Evolutionary conservation across 345 rosid species (phyloP).

Genomic region (Odontarrhena argentea): DNA sequence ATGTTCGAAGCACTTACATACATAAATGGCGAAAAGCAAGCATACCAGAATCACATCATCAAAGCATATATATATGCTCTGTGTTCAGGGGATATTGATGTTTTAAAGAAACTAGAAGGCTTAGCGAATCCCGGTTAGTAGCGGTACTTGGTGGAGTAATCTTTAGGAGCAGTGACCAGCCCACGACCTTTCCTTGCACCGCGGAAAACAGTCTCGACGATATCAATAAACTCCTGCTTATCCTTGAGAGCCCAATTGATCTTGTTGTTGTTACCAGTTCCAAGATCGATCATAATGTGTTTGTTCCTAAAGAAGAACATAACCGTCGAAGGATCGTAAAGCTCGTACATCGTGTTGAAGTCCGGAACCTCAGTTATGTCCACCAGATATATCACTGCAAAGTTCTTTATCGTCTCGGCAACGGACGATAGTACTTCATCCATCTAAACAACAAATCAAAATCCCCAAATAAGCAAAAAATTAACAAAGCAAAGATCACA

Average conservation of each 20-base stretch:
- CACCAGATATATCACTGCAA: conserved; percentile 92
- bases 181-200: conserved; percentile 98
- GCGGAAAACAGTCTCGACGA: conserved; percentile 82
- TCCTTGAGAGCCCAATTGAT: conserved; percentile 98
- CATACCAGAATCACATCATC: conserved; percentile 22
- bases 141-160: conserved; percentile 95
- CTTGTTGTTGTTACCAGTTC: conserved; percentile 97
- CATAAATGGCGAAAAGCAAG: conserved; percentile 20
- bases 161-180: conserved; percentile 92
- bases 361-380: conserved; percentile 92
- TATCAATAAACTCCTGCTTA: conserved; percentile 94
- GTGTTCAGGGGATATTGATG: conserved; percentile 21
- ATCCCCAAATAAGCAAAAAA: not conserved
- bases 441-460: conserved; percentile 55
- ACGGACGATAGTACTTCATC: conserved; percentile 87
- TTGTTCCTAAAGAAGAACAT: conserved; percentile 99
- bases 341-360: conserved; percentile 93
- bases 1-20: conserved; percentile 30
- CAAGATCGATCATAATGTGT: conserved; percentile 97
- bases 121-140: conserved; percentile 48
- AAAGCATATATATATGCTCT: conserved; percentile 21
- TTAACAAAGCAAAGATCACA: not conserved
- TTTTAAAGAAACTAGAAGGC: not conserved
- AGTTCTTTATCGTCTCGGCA: conserved; percentile 94
- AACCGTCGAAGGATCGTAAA: conserved; percentile 86